Base-by-base conservation (phyloP, 495 filamentous ascomycete species). In the Aspergillus bridgeri region DNA sequence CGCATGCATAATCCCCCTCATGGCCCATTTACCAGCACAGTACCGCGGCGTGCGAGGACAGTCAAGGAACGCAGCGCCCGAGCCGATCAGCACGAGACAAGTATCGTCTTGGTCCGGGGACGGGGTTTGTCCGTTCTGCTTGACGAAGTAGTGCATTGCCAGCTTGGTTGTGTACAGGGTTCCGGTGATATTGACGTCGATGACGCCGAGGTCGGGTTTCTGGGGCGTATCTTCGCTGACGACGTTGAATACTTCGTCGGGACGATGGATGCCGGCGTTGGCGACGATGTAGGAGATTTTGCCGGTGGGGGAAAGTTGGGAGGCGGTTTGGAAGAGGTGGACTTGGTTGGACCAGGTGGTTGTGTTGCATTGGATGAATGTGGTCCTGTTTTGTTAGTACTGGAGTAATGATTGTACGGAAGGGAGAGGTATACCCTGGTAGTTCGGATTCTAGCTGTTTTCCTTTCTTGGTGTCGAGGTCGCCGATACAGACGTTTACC, bases 181-280 rank as follows among this genome's bases (percentile, higher is more conserved):
- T 0, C 66, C 72, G 11, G 56, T 57, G 5, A 80, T 62, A 60
- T 81, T 74, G 25, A 80, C 71, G 15, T 77, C 65, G 59, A 81
- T 66, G 9, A 61, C 70, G 24, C 57, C 67, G 24, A 79, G 66
- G 52, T 77, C 68, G 18, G 75, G 68, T 48, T 73, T 61, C 55
- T 61, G 27, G 1, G 76, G 69, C 17, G 62, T 62, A 3, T 60
- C 52, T 19, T 67, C 64, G 20, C 65, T 58, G 18, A 51, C 64
- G 18, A 45, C 42, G 22, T 66, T 54, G 60, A 72, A 75, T 51
- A 76, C 70, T 54, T 71, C 69, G 47, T 76, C 72, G 1, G 60
- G 61, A 49, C 77, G 76, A 54, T 75, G 68, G 51, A 79, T 75
- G 3, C 78, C 77, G 5, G 77, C 77, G 57, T 81, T 79, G 0